A percentile compares a stretch with the other conserved stretches of the same genome.
Conservation (phyloP, 495 filamentous ascomycete species). For the Hypoxylon intermedium region DNA sequence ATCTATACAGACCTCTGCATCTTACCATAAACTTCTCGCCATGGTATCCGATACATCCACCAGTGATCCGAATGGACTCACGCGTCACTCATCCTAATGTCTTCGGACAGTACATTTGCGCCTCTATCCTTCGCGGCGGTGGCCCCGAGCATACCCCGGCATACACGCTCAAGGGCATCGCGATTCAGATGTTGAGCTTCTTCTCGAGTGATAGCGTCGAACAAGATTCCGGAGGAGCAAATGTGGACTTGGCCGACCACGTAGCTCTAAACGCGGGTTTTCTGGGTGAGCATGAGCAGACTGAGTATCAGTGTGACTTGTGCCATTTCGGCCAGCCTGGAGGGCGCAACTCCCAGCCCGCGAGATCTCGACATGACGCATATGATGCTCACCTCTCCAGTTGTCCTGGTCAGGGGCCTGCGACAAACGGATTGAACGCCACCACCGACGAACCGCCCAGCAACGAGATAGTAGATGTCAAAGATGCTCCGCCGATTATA, state of each 20-base stretch:
- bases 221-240: constrained; percentile 37
- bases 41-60: constrained; percentile 55
- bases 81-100: constrained; percentile 63
- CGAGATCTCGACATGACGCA: background rate
- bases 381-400: constrained; percentile 24
- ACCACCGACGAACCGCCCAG: background rate
- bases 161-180: constrained; percentile 59
- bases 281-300: no score
- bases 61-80: constrained; percentile 55
- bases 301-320: constrained; percentile 6
- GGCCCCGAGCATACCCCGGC: constrained; percentile 55
- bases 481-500: background rate
- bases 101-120: constrained; percentile 57
- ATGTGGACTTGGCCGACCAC: background rate
- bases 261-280: background rate
- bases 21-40: constrained; percentile 39
- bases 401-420: constrained; percentile 17
- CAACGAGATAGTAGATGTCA: background rate
- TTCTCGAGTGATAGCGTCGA: constrained; percentile 61
- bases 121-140: constrained; percentile 51
- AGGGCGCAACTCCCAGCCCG: background rate
- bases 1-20: constrained; percentile 45
- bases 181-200: constrained; percentile 66
- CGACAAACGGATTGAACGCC: background rate
- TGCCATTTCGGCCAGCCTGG: constrained; percentile 20